Evolutionary conservation across 1,284 basidiomycete species (phyloP), one percentile per base, ranked within the genome.

Genomic region (Ceratobasidium papillatum): DNA sequence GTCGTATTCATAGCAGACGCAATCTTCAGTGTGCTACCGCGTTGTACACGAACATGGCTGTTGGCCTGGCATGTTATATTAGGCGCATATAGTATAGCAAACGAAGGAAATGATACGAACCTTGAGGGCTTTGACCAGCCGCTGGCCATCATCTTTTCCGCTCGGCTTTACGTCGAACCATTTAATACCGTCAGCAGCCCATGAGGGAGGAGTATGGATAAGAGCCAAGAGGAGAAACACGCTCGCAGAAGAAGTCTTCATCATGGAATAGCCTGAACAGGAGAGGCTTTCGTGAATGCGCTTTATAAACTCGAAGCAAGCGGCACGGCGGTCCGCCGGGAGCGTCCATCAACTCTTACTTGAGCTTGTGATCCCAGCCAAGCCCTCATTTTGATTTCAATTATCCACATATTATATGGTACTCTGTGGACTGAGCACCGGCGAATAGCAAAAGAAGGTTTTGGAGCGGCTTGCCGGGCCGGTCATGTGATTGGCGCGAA

Each of bases 1-100:
- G 49, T 66, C 12, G 64, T 66, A 41, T 66, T 66, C 64, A 66
- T 65, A 3, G 45, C 63, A 32, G 63, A 49, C 9, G 63, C 63
- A 25, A 65, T 65, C 25, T 65, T 65, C 30, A 65, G 45, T 9
- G 63, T 65, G 19, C 17, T 19, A 4, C 27, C 63, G 12, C 45
- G 41, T 12, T 43, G 63, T 1, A 65, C 63, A 2, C 63, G 63
- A 47, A 65, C 63, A 8, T 41, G 63, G 9, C 45, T 32, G 45
- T 65, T 65, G 22, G 63, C 27, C 63, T 65, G n/a, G 27, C 5
- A 36, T 8, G 9, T 27, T n/a, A 34, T 25, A n/a, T 7, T 9
- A 34, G 30, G 36, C 9, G 32, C 32, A 14, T 56, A 27, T 12
- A 61, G 14, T 47, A 22, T 3, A 22, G 49, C 3, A 27, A 47